Conservation (phyloP, 164 flowering plant genomes). For the Umbilicus rupestris region DNA sequence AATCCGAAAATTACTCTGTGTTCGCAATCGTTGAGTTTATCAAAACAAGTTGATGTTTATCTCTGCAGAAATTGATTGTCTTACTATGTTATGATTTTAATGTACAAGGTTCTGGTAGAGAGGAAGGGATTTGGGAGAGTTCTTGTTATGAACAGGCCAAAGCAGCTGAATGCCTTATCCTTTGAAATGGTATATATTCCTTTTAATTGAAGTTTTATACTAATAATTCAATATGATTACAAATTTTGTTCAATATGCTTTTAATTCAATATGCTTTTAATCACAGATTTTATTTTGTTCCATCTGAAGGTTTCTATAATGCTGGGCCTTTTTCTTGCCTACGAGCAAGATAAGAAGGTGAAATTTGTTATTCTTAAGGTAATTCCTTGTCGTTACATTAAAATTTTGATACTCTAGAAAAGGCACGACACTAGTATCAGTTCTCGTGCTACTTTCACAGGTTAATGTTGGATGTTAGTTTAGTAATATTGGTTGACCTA, state of each 20-base stretch:
- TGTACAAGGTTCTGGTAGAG: conserved; percentile 57
- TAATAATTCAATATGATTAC: neutral
- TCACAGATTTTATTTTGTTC: neutral
- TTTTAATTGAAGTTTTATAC: neutral
- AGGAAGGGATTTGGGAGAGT: conserved; percentile 28
- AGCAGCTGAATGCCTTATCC: conserved; percentile 71
- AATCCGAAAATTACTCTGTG: no score
- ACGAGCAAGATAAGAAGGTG: conserved; percentile 53
- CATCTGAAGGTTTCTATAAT: conserved; percentile 40
- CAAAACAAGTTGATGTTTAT: neutral
- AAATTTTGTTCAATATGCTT: no score
- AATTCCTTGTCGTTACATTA: conserved; percentile 1
- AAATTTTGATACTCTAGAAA: neutral
- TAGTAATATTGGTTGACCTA: neutral
- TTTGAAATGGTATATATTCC: conserved; percentile 49
- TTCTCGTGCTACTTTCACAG: no score
- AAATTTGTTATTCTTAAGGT: conserved; percentile 78
- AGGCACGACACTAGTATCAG: neutral
- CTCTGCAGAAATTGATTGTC: neutral
- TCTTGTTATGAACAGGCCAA: conserved; percentile 58
- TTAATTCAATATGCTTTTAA: no score
- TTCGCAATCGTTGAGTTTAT: neutral
- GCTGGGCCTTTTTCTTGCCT: conserved; percentile 51
- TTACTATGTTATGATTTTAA: neutral
- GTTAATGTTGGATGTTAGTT: no score